Evolutionary conservation across 2,329 filamentous ascomycete species (phyloP), one percentile per base, ranked within the genome.

Genomic region (Penicillium glabrum): DNA sequence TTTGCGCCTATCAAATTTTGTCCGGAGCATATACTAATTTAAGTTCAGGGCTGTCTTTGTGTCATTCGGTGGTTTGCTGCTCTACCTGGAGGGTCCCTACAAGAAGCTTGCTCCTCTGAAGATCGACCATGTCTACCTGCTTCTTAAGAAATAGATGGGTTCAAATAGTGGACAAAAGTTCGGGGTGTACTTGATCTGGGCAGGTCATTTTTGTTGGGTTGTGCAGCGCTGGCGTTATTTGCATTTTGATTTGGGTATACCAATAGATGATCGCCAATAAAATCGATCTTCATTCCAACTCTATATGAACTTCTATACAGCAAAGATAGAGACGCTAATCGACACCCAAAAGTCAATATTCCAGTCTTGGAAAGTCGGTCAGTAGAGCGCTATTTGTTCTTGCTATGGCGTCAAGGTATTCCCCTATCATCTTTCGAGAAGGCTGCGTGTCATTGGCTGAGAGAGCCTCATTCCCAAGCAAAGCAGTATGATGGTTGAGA

Each of bases 21-120:
- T 26, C 11, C 7, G 13, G 21, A 5, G n/a, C 44, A 46, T 23
- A 43, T 21, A 21, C 31, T 53, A 11, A 51, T 10, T 8, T 8
- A 21, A 39, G n/a, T 60, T 14, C 66, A 98, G 93, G 73, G 96
- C 96, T 74, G 91, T 92, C 27, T 99, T 93, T 77, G 84, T 96
- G 66, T 96, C 92, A 1, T 99, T 97, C 69, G 95, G 95, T 47
- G 95, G 95, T 8, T 80, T 99, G 62, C 78, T 99, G 68, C 88
- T 98, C 78, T 91, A 89, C 68, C 83, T 99, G 54, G 90, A 96
- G 69, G 95, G 96, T 6, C 95, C 95, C 2, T 95, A 96, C 76
- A 96, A 95, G 82, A 97, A 96, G 81, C 85, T 99, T 61, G 96
- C 90, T 33, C 89, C 92, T 27, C 79, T 99, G 70, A 86, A 92